Base-by-base conservation (phyloP, 768 basidiomycete genomes). In the Lyophyllum shimeji region DNA sequence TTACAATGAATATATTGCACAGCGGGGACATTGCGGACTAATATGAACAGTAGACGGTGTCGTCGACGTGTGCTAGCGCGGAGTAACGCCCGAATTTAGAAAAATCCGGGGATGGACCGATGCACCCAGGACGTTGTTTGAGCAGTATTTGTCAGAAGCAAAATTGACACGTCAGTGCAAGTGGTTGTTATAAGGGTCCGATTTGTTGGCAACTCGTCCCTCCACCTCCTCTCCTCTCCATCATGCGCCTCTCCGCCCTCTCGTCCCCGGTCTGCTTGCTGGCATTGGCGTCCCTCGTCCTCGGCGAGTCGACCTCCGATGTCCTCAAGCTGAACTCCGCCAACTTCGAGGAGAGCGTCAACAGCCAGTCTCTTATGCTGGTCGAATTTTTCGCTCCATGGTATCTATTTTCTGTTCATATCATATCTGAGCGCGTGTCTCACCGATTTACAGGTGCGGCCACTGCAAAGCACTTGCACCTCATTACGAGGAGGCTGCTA, bases 321-420 rank as follows among this genome's bases (percentile, higher is more conserved):
- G 95, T 99, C 60, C 59, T 94, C 46, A 87, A 77, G 69, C 76
- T 98, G 58, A 91, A 84, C 25, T 71, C 84, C 42, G 71, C 77
- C 59, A 84, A 78, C 65, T 95, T 97, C 69, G 81, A 88, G 60
- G 73, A 80, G 27, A 69, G 80, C 55, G 84, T 95, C 56, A 74
- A 78, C 58, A 70, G 76, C 2, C 90, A 93, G 67, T 69, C 86
- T 18, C 74, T 96, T 60, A 84, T 93, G 59, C 81, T 98, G 27
- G 90, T 98, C 58, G 96, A 98, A 79, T 98, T 95, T 86, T 96
- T 92, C 68, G 91, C 92, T 24, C 91, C 90, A 60, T 93, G 90
- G 90, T 90, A 66, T 25, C 59, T 60, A 17, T 51, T 23, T 17
- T 31, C 27, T 21, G 27, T 49, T 44, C 37, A 40, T 7, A 49